Percentiles rank a stretch among this genome's conserved stretches.
These are phyloP conservation scores for Candida caryicola DNA, from an alignment of 805 yeast genomes.

Conservation along the genomic window DNA sequence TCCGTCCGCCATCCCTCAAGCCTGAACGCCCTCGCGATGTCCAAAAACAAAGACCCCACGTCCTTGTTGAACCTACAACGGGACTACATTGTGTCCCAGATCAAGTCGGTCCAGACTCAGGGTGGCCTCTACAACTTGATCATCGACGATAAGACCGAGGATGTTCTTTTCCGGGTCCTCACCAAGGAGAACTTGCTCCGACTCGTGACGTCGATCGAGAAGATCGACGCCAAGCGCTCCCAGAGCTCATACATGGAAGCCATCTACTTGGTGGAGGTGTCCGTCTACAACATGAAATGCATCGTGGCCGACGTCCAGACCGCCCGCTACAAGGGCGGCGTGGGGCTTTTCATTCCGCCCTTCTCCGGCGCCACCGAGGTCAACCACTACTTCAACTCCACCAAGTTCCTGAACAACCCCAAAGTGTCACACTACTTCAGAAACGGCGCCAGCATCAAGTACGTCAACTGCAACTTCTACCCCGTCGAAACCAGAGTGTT, in stretches of 20 bases:
- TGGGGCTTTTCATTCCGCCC: slow-evolving; percentile 71
- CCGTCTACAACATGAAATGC: slow-evolving; percentile 67
- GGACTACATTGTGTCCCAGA: slow-evolving; percentile 27
- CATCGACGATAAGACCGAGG: slow-evolving; percentile 55
- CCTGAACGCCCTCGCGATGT: too few relatives aligned
- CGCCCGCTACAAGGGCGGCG: slow-evolving; percentile 70
- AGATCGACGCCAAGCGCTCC: slow-evolving; percentile 58
- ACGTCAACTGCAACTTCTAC: slow-evolving; percentile 38
- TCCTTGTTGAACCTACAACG: slow-evolving; percentile 30
- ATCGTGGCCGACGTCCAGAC: slow-evolving; percentile 71
- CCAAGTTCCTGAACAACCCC: slow-evolving; percentile 28
- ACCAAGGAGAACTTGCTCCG: slow-evolving; percentile 47
- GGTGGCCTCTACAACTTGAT: slow-evolving; percentile 41
- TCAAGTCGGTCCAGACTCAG: slow-evolving; percentile 27
- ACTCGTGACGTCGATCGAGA: slow-evolving; percentile 61
- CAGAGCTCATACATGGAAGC: slow-evolving; percentile 70
- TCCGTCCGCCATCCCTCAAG: too few relatives aligned
- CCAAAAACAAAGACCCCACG: slow-evolving; percentile 22
- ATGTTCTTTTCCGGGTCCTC: slow-evolving; percentile 47
- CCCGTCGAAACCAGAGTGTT: slow-evolving; percentile 74
- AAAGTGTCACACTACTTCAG: slow-evolving; percentile 30
- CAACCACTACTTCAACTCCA: slow-evolving; percentile 17
- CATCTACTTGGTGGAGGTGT: slow-evolving; percentile 73
- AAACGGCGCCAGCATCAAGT: slow-evolving; percentile 26
- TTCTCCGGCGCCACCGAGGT: slow-evolving; percentile 17